phyloP scores from a whole-genome alignment of 2,329 filamentous ascomycete genomes.

The Xylariales sp. region DNA sequence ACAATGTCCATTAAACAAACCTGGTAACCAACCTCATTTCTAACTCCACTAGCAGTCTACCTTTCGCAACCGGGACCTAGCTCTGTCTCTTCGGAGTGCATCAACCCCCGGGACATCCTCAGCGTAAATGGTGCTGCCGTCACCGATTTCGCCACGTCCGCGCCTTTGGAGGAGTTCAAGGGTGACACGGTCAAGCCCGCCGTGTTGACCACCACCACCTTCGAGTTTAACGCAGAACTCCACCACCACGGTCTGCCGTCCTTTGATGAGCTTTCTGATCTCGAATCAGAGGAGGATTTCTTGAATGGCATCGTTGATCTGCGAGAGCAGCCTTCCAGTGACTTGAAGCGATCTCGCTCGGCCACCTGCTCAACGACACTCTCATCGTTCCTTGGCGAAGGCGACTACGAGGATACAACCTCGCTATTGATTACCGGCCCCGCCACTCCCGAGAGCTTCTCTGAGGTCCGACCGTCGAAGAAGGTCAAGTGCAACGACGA shows the following conservation, averaged over 20 bases:
- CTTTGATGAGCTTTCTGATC: constrained; percentile 83
- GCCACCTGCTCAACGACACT: constrained; percentile 64
- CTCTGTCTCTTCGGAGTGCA: constrained; percentile 65
- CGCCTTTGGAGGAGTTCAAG: constrained; percentile 59
- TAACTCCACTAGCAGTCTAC: constrained; percentile 22
- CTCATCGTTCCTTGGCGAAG: constrained; percentile 69
- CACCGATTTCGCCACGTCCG: constrained; percentile 61
- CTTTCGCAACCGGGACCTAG: constrained; percentile 40
- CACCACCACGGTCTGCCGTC: constrained; percentile 59
- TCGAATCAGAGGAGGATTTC: constrained; percentile 90
- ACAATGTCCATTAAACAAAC: constrained; percentile 25
- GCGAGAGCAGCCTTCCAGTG: constrained; percentile 44
- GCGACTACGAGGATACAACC: constrained; percentile 67
- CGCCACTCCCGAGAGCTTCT: constrained; percentile 57
- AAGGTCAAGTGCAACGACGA: constrained; percentile 50
- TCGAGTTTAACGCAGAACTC: constrained; percentile 48
- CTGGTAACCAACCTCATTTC: neutral
- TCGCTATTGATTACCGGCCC: constrained; percentile 56
- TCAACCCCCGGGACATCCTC: constrained; percentile 88
- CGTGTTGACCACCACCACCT: constrained; percentile 25
- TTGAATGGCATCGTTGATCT: constrained; percentile 70
- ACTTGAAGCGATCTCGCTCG: constrained; percentile 66
- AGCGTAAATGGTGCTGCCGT: constrained; percentile 61
- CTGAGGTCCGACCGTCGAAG: constrained; percentile 50
- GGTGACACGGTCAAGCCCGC: constrained; percentile 42